Percentiles rank a stretch among this genome's conserved stretches.
phyloP scores from a whole-genome alignment of 169 alveolate genomes.

The Cryptosporidium canis region DNA sequence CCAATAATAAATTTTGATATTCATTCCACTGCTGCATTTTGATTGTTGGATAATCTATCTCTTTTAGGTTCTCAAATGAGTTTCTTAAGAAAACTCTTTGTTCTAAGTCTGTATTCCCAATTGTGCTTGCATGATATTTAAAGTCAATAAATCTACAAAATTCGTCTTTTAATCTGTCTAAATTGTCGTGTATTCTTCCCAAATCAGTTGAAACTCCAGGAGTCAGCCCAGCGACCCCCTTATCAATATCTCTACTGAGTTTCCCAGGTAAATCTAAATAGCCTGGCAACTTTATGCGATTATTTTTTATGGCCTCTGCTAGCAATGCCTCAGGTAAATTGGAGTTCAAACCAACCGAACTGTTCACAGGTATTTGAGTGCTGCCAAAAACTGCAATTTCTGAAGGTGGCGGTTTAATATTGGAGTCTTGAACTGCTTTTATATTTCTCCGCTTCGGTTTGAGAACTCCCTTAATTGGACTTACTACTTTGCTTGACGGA shows the following conservation, averaged over 20 bases:
- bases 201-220: conserved; percentile 28
- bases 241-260: not conserved
- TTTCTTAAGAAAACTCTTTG: conserved; percentile 50
- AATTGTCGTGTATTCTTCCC: conserved; percentile 40
- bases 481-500: not conserved
- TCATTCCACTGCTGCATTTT: conserved; percentile 59
- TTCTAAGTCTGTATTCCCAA: conserved; percentile 58
- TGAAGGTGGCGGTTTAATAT: conserved; percentile 49
- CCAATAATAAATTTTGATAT: conserved; percentile 52
- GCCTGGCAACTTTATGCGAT: conserved; percentile 15
- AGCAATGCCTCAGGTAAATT: conserved; percentile 14
- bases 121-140: conserved; percentile 53
- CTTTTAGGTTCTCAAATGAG: conserved; percentile 58
- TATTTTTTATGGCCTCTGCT: conserved; percentile 11
- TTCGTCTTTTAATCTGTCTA: conserved; percentile 44
- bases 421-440: not conserved
- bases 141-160: conserved; percentile 63
- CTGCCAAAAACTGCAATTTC: conserved; percentile 19
- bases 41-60: conserved; percentile 56
- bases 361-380: not conserved
- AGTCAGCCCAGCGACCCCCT: not conserved
- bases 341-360: not conserved
- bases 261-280: conserved; percentile 35
- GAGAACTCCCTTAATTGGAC: conserved; percentile 1
- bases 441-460: not conserved